Percentiles rank a stretch among this genome's conserved stretches.
phyloP scores from a whole-genome alignment of 371 early-diverging fungal genomes.

The Antonospora locustae region DNA sequence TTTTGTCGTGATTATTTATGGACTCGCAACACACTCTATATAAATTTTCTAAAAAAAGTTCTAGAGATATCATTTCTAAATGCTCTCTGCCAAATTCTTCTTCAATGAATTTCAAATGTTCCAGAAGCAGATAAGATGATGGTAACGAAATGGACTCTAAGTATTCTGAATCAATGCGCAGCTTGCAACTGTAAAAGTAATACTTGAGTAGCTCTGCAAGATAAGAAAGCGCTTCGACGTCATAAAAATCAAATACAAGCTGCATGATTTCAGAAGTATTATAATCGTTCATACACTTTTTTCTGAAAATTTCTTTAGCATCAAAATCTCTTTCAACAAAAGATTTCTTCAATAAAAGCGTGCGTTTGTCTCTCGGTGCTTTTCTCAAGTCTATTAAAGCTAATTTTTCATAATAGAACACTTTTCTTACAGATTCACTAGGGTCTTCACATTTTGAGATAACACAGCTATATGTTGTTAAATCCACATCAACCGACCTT shows the following conservation, averaged over 20 bases:
- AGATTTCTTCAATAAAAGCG: conserved; percentile 24
- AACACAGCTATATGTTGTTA: conserved; percentile 19
- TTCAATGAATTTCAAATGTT: too few relatives aligned
- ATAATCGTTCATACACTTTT: conserved; percentile 4
- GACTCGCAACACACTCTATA: conserved; percentile 14
- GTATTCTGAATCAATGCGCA: too few relatives aligned
- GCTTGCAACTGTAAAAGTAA: too few relatives aligned
- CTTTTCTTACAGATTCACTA: conserved; percentile 22
- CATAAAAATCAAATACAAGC: conserved; percentile 15
- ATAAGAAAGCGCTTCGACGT: too few relatives aligned
- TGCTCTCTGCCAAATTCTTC: conserved; percentile 27
- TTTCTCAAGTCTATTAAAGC: conserved; percentile 22
- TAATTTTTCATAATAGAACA: conserved; percentile 28
- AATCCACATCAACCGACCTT: conserved; percentile 15
- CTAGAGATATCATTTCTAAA: conserved; percentile 20
- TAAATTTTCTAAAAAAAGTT: conserved; percentile 23
- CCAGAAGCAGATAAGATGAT: conserved; percentile 8
- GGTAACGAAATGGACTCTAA: not conserved
- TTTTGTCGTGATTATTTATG: too few relatives aligned
- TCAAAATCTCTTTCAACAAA: conserved; percentile 39
- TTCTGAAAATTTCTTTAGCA: conserved; percentile 14
- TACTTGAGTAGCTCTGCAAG: too few relatives aligned
- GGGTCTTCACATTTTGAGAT: conserved; percentile 34
- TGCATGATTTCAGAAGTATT: not conserved
- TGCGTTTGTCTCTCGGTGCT: conserved; percentile 7